phyloP scores from a whole-genome alignment of 768 basidiomycete genomes.

The Trametes sanguinea region DNA sequence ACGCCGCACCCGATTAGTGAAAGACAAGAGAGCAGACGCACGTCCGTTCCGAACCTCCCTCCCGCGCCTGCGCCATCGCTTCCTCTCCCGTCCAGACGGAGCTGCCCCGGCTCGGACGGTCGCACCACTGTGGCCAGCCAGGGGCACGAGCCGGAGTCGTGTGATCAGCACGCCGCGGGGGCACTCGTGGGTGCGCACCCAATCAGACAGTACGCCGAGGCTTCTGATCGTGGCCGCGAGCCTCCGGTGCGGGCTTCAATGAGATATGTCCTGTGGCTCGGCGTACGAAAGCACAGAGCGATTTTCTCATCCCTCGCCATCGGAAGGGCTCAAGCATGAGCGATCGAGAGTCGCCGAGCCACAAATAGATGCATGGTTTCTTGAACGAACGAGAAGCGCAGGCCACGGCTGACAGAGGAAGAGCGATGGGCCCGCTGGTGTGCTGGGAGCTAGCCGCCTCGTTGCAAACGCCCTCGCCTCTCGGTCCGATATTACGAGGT shows the following conservation, averaged over 20 bases:
- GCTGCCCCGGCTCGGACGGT: not conserved
- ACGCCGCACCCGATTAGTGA: slow-evolving; percentile 8
- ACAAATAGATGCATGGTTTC: not conserved
- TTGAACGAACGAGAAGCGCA: not conserved
- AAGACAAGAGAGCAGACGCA: slow-evolving; percentile 3
- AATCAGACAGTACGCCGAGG: slow-evolving; percentile 12
- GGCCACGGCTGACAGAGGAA: not conserved
- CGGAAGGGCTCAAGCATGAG: not conserved
- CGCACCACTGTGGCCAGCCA: not conserved
- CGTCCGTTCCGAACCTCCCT: slow-evolving; percentile 15
- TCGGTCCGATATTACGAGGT: slow-evolving; percentile 17
- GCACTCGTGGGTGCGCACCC: slow-evolving; percentile 11
- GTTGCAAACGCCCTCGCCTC: slow-evolving; percentile 14
- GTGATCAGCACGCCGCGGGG: slow-evolving; percentile 17
- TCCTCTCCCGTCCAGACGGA: slow-evolving; percentile 4
- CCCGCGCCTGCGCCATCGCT: slow-evolving; percentile 6
- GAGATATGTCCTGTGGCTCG: not conserved
- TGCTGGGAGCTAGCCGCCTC: slow-evolving; percentile 16
- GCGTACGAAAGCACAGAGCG: not conserved
- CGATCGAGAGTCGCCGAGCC: slow-evolving; percentile 3
- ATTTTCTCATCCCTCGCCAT: not conserved
- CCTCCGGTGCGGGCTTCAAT: not conserved
- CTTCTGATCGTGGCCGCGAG: slow-evolving; percentile 16
- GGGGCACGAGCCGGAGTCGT: slow-evolving; percentile 21
- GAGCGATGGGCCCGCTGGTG: not conserved